Evolutionary conservation across 495 filamentous ascomycete genomes (phyloP), one percentile per base, ranked within the genome.

Genomic region (Pyronema domesticum): DNA sequence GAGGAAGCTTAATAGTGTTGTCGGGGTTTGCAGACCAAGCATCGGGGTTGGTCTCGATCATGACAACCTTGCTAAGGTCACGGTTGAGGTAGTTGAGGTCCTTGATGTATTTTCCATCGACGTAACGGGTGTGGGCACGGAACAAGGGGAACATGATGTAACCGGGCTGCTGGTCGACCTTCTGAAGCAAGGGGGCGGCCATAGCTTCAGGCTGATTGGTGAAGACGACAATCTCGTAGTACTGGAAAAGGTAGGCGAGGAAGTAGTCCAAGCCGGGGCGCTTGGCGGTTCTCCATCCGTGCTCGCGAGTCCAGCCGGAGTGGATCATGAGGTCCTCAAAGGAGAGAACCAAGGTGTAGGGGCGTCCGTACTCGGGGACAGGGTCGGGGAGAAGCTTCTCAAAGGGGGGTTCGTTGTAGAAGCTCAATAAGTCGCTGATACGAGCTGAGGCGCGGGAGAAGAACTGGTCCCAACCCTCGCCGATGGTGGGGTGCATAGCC

Each of bases 181-280:
- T 98, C 47, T 84, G 78, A 58, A 94, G 80, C 18, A 98, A 74
- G 13, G 86, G 85, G 54, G 94, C 89, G 8, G 79, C 91, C 57
- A 82, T 82, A 65, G 78, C 78, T 59, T 78, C 83, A 4, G 87
- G 84, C 13, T 87, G 79, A 54, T 75, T 86, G 30, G 93, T 95
- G 72, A 95, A 98, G 45, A 98, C 76, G 37, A 95, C 93, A 18
- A 98, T 74, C 67, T 98, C 91, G 68, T 95, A 98, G 73, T 96
- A 95, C 66, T 95, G 86, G 69, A 82, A 87, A 39, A 98, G 74
- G 66, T 98, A 98, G 63, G 83, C 85, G 52, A 98, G 68, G 72
- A 98, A 96, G 73, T 98, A 98, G 71, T 98, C 91, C 45, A 94
- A 75, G 40, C 91, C 91, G 30, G 91, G 91, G 36, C 91, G 79